Evolutionary conservation across 148 eudicot genomes (phyloP), one percentile per base, ranked within the genome.

Genomic region (Pouteria glomerata): DNA sequence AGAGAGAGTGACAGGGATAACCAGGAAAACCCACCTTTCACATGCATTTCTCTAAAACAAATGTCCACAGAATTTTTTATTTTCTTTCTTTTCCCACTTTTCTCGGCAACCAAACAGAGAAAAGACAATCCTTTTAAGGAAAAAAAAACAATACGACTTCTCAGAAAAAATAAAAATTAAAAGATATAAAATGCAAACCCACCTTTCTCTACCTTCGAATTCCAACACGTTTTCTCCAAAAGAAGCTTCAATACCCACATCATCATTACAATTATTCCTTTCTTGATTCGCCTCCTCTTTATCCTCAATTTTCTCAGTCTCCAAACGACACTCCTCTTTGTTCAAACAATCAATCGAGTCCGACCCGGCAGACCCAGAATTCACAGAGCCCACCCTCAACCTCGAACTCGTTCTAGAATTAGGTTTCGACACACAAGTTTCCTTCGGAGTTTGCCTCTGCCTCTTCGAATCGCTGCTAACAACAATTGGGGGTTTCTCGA

Each of bases 161-260:
- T 39, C 1, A 62, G 16, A 6, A 14, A 19, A 62, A 37, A 62
- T 7, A 41, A 35, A 10, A 3, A 3, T 6, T 30, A 26, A 19
- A 62, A 44, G 19, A 68, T 51, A 15, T 11, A 35, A 12, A 7
- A 12, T 23, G 13, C 24, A 47, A 72, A 65, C 67, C 51, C 55
- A 80, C 83, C 80, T 80, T 47, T 76, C 83, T 76, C 76, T 80
- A 2, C 26, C 64, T 62, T 80, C 80, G 56, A 74, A 73, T 5
- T 76, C 83, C 45, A 72, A 27, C 35, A 68, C 52, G 50, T 80
- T 80, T 31, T 80, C 83, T 37, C 83, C 83, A 61, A 62, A 69
- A 13, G 68, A 76, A 69, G 62, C 71, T 67, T 73, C 73, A 55
- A 57, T 15, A 14, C 35, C 62, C 12, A 23, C 68, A 12, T 42